Base-by-base conservation (phyloP, 2,329 filamentous ascomycete species). In the Colletotrichum acutatum region DNA sequence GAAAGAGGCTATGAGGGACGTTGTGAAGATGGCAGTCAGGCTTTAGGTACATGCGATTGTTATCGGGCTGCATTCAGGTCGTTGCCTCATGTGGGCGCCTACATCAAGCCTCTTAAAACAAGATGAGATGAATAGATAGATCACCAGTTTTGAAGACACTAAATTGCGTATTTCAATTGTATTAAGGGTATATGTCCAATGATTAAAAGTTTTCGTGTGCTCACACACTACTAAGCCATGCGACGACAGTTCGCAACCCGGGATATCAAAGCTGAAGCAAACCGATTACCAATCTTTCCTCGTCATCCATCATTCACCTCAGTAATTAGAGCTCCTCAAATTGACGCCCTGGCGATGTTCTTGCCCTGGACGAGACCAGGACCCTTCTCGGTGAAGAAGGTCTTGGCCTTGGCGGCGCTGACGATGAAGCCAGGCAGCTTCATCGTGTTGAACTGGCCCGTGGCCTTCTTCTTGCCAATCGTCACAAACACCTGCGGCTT, bases 351-450 rank as follows among this genome's bases (percentile, higher is more conserved):
- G 26, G 68, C 72, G 12, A 74, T 74, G 63, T 74, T 74, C 59
- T 74, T 72, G 32, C 72, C 72, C 7, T 64, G 63, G 22, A 74
- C 68, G 26, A 74, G 24, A 28, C 72, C 72, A 2, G 64, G 68
- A 0, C 68, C 72, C 68, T 74, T 74, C 54, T 74, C 72, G 5
- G 70, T 65, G 72, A 74, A 74, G 49, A 74, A 74, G 28, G 64
- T 73, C 70, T 74, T 74, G 49, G 68, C 69, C 65, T 74, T 74
- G 68, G 72, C 68, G 52, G 69, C 69, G 49, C 65, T 68, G n/a
- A 74, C 72, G 37, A 74, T 74, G 63, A 74, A 74, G 24, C 72
- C 66, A 19, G 72, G 72, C 24, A 74, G 64, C 69, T 74, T 73
- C 64, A 74, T 69, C 34, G 69, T 72, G 69, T 69, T 66, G 57